Evolutionary conservation across 345 rosid genomes (phyloP), one percentile per base, ranked within the genome.

Genomic region (Gossypium sturtianum): DNA sequence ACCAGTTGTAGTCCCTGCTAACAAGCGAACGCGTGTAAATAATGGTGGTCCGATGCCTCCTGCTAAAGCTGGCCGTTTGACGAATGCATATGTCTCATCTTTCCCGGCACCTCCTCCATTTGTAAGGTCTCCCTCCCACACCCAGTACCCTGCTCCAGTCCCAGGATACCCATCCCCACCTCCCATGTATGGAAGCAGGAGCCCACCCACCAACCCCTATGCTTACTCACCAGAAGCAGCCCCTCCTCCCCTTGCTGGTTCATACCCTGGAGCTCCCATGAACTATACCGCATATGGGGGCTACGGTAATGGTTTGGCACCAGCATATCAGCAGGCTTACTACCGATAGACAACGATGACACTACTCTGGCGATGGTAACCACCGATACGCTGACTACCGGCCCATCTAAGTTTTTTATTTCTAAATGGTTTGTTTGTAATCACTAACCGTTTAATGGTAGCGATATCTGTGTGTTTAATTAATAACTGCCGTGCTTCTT

Each of bases 31-130:
- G 5, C 79, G 98, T 0, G 96, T 96, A 45, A 91, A 88, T 83
- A 91, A 86, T 77, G 91, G 88, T 43, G 98, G 97, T 49, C 99
- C 98, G 41, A 93, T 95, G 99, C 99, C 99, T 79, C 99, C 98
- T 7, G 99, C 99, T 38, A 93, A 95, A 79, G 99, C 99, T n/a
- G 99, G 99, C 2, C 97, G 99, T 75, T 80, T 89, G 85, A 86
- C 88, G 34, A 93, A 91, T 71, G 98, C 99, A 29, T 93, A 95
- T 49, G 97, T 95, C 34, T 95, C 99, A 41, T 95, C 99, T 64
- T 93, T 95, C 48, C 97, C 97, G 1, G 86, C 90, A 27, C 91
- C 90, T 74, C 88, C 93, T 70, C 49, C 92, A 0, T 95, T 86
- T 81, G 88, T 93, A 69, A 89, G 92, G 82, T 95, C 99, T 48